phyloP scores from a whole-genome alignment of 768 basidiomycete genomes.

The Kwoniella bestiolae region DNA sequence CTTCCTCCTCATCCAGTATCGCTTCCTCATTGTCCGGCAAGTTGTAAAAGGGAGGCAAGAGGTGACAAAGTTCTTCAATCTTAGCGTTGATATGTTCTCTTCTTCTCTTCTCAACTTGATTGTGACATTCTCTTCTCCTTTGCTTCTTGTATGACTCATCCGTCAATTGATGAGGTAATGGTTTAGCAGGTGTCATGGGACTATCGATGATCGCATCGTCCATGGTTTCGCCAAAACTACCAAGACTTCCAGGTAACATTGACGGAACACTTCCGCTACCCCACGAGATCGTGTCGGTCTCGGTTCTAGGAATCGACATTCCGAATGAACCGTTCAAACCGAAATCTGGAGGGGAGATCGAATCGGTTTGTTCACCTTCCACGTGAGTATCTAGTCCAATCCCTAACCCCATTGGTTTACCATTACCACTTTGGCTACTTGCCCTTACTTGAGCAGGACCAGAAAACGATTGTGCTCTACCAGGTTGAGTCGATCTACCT shows the following conservation, averaged over 20 bases:
- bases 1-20: conserved; percentile 36
- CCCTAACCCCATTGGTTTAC: conserved; percentile 25
- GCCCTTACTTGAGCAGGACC: conserved; percentile 24
- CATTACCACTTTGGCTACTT: conserved; percentile 16
- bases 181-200: conserved; percentile 39
- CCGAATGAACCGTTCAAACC: conserved; percentile 16
- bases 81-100: conserved; percentile 51
- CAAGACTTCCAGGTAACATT: conserved; percentile 32
- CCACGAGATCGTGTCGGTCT: conserved; percentile 10
- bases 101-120: conserved; percentile 49
- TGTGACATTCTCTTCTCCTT: conserved; percentile 47
- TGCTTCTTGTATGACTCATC: conserved; percentile 42
- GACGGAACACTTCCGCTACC: conserved; percentile 28
- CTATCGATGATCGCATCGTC: conserved; percentile 38
- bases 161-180: conserved; percentile 17
- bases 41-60: conserved; percentile 39
- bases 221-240: conserved; percentile 26
- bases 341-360: conserved; percentile 29
- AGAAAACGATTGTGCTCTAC: conserved; percentile 18
- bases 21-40: conserved; percentile 29
- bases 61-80: conserved; percentile 42
- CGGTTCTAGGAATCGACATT: conserved; percentile 27
- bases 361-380: conserved; percentile 35
- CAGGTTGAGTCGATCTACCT: conserved; percentile 20
- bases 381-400: conserved; percentile 39